Evolutionary conservation across 2,329 filamentous ascomycete species (phyloP).

Genomic region (Colletotrichum orchidophilum): DNA sequence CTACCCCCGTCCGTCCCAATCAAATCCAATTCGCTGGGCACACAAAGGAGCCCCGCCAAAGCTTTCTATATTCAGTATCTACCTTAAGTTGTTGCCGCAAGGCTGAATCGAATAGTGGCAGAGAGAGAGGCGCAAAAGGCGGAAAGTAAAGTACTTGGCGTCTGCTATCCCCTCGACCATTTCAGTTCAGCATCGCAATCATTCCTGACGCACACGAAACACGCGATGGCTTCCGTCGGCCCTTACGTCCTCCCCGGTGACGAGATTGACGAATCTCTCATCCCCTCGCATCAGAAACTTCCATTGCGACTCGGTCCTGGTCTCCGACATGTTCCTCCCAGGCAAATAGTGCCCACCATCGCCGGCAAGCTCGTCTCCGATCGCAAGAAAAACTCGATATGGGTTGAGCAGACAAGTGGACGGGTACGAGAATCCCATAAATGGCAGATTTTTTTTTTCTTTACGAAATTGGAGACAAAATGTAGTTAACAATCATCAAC

Average conservation of each 20-base stretch:
- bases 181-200: slow-evolving; percentile 15
- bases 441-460: neutral
- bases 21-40: slow-evolving; percentile 4
- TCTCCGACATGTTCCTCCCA: slow-evolving; percentile 82
- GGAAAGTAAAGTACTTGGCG: neutral
- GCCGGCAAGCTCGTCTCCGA: slow-evolving; percentile 75
- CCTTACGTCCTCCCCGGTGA: slow-evolving; percentile 86
- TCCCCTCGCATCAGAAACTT: slow-evolving; percentile 75
- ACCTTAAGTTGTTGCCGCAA: slow-evolving; percentile 21
- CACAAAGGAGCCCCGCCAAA: slow-evolving; percentile 34
- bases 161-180: neutral
- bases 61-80: slow-evolving; percentile 30
- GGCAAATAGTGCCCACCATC: slow-evolving; percentile 74
- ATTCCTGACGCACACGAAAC: neutral
- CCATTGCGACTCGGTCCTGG: slow-evolving; percentile 86
- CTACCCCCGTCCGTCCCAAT: slow-evolving; percentile 25
- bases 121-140: neutral
- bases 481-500: slow-evolving; percentile 37
- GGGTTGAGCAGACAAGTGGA: slow-evolving; percentile 77
- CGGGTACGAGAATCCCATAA: slow-evolving; percentile 59
- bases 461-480: slow-evolving; percentile 34
- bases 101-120: slow-evolving; percentile 15
- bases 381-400: slow-evolving; percentile 78
- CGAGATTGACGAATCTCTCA: slow-evolving; percentile 68
- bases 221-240: slow-evolving; percentile 64